Percentiles rank a stretch among this genome's conserved stretches.
Evolutionary conservation across 2,329 filamentous ascomycete genomes (phyloP).

Genomic region (Stagonosporopsis vannaccii): DNA sequence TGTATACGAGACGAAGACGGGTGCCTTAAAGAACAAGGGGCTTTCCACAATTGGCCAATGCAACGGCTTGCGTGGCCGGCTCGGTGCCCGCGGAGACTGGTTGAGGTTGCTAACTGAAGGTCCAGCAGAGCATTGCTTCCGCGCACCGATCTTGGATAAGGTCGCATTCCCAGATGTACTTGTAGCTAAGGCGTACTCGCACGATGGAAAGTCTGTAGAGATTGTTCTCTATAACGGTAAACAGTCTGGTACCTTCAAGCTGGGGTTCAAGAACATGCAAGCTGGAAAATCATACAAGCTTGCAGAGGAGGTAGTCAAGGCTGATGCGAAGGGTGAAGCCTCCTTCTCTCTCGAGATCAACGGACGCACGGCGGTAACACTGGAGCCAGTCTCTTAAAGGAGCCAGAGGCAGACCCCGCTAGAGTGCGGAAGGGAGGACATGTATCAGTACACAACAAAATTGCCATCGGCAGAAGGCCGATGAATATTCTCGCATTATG

Average conservation of each 20-base stretch:
- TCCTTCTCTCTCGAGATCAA: slow-evolving; percentile 7
- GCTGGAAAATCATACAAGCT: slow-evolving; percentile 15
- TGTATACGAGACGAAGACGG: slow-evolving; percentile 17
- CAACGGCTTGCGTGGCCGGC: slow-evolving; percentile 6
- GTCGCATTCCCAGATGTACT: slow-evolving; percentile 24
- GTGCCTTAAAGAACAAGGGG: slow-evolving; percentile 23
- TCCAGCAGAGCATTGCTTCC: slow-evolving; percentile 17
- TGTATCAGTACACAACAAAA: not conserved
- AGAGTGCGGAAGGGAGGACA: not conserved
- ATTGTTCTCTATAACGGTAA: slow-evolving; percentile 23
- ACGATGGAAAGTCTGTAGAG: slow-evolving; percentile 19
- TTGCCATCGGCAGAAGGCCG: not conserved
- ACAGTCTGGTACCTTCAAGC: slow-evolving; percentile 12
- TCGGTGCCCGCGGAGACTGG: slow-evolving; percentile 20
- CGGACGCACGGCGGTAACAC: slow-evolving; percentile 15
- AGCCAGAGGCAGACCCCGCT: no score
- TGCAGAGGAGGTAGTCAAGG: slow-evolving; percentile 6
- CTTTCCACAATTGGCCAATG: slow-evolving; percentile 13
- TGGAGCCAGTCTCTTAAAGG: slow-evolving; percentile 3
- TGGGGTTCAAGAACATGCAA: slow-evolving; percentile 25
- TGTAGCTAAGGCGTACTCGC: slow-evolving; percentile 23
- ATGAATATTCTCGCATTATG: no score
- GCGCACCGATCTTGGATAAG: slow-evolving; percentile 19
- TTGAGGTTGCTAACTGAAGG: slow-evolving; percentile 15
- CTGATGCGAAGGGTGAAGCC: slow-evolving; percentile 12